Base-by-base conservation (phyloP, 2,329 filamentous ascomycete species). In the Coniochaeta pulveracea region DNA sequence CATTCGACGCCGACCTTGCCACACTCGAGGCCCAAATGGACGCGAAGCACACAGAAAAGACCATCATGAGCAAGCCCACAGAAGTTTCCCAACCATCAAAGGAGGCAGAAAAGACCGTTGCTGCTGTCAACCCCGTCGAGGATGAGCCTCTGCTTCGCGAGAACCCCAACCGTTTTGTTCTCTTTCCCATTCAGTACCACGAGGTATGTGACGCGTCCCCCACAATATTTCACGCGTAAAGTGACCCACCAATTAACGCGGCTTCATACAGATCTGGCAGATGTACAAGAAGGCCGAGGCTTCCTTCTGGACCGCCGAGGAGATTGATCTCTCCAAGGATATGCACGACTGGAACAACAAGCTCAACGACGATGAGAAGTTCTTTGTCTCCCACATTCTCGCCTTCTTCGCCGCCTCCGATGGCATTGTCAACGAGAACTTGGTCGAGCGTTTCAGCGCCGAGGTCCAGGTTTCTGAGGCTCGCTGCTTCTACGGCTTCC, bases 281-380 rank as follows among this genome's bases (percentile, higher is more conserved):
- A 96, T 96, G 89, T 98, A 98, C 77, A 98, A 98, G 78, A 96
- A 96, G 69, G 88, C 88, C 46, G 89, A 98, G 62, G 91, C 91
- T 34, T 96, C 91, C 26, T 98, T 98, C 80, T 98, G 91, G 91
- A 98, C 91, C 26, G 91, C 91, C 34, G 91, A 98, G 62, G 91
- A 98, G 70, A 96, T 98, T 49, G 91, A 98, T 63, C 76, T 98
- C 33, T 96, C 89, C 52, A 98, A 98, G 69, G 91, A 98, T 60
- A 72, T 96, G 38, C 85, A 95, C 69, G 91, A 98, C 69, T 98
- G 91, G 91, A 93, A 94, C 74, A 93, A 95, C 72, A 81, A 81
- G 49, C 68, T 98, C 48, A 98, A 84, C 56, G 84, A 95, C 47
- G 91, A 98, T 52, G 91, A 98, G 72, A 82, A 85, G 52, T 98